Evolutionary conservation across 1,139 yeast species (phyloP), one percentile per base, ranked within the genome.

Genomic region (Geotrichum europaeum): DNA sequence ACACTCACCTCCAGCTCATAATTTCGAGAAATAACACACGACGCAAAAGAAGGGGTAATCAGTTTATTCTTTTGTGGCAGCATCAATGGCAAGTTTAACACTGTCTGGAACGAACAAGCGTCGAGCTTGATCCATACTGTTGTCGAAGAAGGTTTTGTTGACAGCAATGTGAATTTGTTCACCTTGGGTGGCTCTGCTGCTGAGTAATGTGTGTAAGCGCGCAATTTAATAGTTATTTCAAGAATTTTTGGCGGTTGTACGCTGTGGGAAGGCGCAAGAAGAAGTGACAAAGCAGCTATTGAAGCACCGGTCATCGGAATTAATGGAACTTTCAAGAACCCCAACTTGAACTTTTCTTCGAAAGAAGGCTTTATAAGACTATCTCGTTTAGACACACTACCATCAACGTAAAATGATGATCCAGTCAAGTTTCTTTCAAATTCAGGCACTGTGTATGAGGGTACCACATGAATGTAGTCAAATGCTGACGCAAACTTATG

Each of bases 21-120:
- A 30, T 54, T 40, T n/a, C 57, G 51, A 5, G 52, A 40, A 30
- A 54, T 22, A 2, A 55, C 13, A 45, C 57, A 49, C 12, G 53
- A 49, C 25, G 49, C 57, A 49, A 55, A 49, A 15, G 47, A 49
- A 7, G 53, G 57, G n/a, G 28, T 30, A 12, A 49, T 49, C 9
- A 34, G 28, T 22, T 24, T 49, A 30, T 20, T 32, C 3, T 40
- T 40, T 28, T 49, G 34, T 2, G 49, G 57, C 18, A 55, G 40
- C 4, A 22, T 22, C 4, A 55, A 20, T n/a, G 53, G 53, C 34
- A 49, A 40, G 7, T 40, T 18, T n/a, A 40, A 40, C n/a, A 15
- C 47, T 40, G 20, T 15, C n/a, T 40, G 18, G 18, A 40, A n/a
- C n/a, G 9, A 40, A 5, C 18, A n/a, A n/a, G n/a, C 43, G 15